Percentiles rank a stretch among this genome's conserved stretches.
Conservation (phyloP, 1,284 basidiomycete species). For the Abortiporus biennis region DNA sequence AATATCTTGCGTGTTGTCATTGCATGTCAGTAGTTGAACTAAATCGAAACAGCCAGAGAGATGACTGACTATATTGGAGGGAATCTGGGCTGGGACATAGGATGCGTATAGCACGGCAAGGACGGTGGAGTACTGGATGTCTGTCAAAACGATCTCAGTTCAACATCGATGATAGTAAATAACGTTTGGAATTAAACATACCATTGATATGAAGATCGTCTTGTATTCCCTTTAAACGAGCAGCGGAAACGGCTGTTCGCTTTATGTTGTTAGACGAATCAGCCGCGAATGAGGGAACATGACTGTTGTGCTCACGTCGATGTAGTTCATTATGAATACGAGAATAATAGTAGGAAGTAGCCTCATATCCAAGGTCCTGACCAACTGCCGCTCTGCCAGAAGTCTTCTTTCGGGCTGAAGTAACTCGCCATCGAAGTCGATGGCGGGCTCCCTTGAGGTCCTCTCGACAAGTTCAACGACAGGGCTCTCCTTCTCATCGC, state of each 20-base stretch:
- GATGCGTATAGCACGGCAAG: constrained; percentile 56
- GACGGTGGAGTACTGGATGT: constrained; percentile 52
- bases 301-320: constrained; percentile 41
- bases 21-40: too few species aligned
- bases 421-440: constrained; percentile 17
- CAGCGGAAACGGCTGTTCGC: constrained; percentile 57
- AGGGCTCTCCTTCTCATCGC: too few species aligned
- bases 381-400: constrained; percentile 22
- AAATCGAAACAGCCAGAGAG: too few species aligned
- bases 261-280: constrained; percentile 18
- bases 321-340: constrained; percentile 66
- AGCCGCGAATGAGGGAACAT: neutral
- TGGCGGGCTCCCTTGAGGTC: too few species aligned
- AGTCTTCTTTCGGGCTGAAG: constrained; percentile 19
- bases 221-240: constrained; percentile 55
- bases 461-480: too few species aligned
- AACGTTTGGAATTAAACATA: constrained; percentile 12
- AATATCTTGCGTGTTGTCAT: too few species aligned
- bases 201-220: constrained; percentile 48
- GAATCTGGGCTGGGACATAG: constrained; percentile 57
- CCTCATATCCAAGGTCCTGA: constrained; percentile 49
- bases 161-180: neutral
- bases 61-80: constrained; percentile 51
- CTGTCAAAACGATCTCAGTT: constrained; percentile 31
- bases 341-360: constrained; percentile 54